Conservation (phyloP, 257 asterid species). For the Voacanga thouarsii region DNA sequence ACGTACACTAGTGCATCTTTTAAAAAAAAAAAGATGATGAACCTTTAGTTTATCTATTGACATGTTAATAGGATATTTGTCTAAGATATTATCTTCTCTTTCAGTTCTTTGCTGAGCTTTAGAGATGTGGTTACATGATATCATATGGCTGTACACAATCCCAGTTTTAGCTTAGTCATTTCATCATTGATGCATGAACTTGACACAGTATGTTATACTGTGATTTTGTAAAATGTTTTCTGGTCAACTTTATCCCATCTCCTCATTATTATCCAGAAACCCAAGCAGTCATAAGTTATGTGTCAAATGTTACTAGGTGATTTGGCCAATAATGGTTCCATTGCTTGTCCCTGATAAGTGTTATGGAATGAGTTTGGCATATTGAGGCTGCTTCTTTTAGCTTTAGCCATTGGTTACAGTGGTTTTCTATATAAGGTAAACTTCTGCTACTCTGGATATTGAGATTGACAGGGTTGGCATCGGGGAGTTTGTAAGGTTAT, state of each 20-base stretch:
- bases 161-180: background rate
- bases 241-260: background rate
- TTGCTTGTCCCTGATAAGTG: background rate
- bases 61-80: background rate
- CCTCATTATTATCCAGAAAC: background rate
- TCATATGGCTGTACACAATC: background rate
- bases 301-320: background rate
- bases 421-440: background rate
- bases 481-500: background rate
- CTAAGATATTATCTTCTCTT: background rate
- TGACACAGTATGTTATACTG: background rate
- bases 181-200: background rate
- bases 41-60: conserved; percentile 12
- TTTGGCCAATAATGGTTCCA: background rate
- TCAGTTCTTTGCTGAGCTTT: background rate
- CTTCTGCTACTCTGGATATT: background rate
- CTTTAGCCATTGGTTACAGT: background rate
- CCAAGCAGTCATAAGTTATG: background rate
- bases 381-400: background rate
- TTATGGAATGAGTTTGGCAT: background rate
- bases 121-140: background rate
- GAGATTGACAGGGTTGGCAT: background rate
- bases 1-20: background rate
- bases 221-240: background rate
- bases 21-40: background rate